These are phyloP conservation scores for Kwoniella bestiolae DNA, from an alignment of 768 basidiomycete genomes.

Conservation along the genomic window DNA sequence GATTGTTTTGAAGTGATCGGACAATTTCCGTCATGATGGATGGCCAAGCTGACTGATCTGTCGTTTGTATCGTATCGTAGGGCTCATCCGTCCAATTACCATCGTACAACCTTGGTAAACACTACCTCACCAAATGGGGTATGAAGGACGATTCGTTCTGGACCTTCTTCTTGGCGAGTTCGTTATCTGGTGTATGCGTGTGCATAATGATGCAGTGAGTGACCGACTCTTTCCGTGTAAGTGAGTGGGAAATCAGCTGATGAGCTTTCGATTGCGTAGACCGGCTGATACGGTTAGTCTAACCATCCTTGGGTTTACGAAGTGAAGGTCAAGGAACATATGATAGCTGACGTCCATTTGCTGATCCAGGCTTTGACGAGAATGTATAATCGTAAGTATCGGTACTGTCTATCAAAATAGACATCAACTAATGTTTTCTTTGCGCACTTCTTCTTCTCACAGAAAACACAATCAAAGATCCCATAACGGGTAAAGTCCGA, in stretches of 20 bases:
- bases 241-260: no score
- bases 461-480: slow-evolving; percentile 56
- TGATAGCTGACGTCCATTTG: slow-evolving; percentile 21
- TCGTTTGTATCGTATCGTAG: slow-evolving; percentile 25
- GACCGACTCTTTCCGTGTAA: no score
- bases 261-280: slow-evolving; percentile 17
- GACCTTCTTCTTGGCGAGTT: slow-evolving; percentile 86
- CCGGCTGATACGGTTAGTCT: slow-evolving; percentile 43
- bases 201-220: slow-evolving; percentile 88
- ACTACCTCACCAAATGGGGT: slow-evolving; percentile 69
- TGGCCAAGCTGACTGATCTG: neutral
- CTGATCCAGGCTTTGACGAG: slow-evolving; percentile 79
- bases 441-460: neutral
- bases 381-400: slow-evolving; percentile 82
- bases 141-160: slow-evolving; percentile 75
- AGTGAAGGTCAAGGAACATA: neutral
- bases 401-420: no score
- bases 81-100: slow-evolving; percentile 81
- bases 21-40: neutral
- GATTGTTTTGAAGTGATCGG: neutral
- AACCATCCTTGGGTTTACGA: neutral
- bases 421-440: neutral
- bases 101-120: slow-evolving; percentile 92
- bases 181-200: slow-evolving; percentile 91
- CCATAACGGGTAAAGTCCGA: slow-evolving; percentile 57